phyloP scores from a whole-genome alignment of 805 yeast species.

The Metschnikowia sp. region DNA sequence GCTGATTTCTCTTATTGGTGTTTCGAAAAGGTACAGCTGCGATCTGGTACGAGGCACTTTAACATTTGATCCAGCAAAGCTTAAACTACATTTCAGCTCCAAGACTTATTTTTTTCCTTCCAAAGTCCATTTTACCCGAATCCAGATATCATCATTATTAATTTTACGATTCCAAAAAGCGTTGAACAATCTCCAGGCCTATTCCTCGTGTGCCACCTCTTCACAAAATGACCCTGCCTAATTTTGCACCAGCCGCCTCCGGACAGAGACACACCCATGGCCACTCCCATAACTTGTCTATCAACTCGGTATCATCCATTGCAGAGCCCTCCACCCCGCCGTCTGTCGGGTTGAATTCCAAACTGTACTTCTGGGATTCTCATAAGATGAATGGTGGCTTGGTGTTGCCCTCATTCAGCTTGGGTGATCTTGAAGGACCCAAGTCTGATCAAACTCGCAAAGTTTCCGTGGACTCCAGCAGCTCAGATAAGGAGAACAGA shows the following conservation, averaged over 20 bases:
- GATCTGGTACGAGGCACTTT: background rate
- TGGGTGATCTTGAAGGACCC: slow-evolving; percentile 16
- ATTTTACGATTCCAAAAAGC: background rate
- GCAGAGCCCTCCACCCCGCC: slow-evolving; percentile 56
- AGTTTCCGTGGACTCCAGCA: slow-evolving; percentile 6
- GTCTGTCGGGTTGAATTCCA: slow-evolving; percentile 8
- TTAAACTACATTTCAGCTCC: too few species aligned
- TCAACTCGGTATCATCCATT: slow-evolving; percentile 43
- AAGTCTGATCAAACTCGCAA: slow-evolving; percentile 2
- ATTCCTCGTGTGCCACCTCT: background rate
- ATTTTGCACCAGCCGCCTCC: background rate
- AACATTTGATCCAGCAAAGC: too few species aligned
- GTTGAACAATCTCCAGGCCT: background rate
- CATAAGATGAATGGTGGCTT: slow-evolving; percentile 25
- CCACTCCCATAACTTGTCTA: slow-evolving; percentile 36
- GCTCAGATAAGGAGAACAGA: slow-evolving; percentile 9
- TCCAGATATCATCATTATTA: too few species aligned
- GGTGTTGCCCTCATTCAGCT: slow-evolving; percentile 26
- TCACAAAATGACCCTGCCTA: slow-evolving; percentile 1
- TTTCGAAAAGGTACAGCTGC: slow-evolving; percentile 4
- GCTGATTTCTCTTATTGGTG: slow-evolving; percentile 6
- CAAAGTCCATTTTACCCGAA: too few species aligned
- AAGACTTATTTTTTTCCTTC: too few species aligned
- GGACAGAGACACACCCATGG: background rate
- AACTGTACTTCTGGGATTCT: slow-evolving; percentile 30